Percentiles rank a stretch among this genome's conserved stretches.
Evolutionary conservation across 2,329 filamentous ascomycete species (phyloP).

Genomic region (Fusarium decemcellulare): DNA sequence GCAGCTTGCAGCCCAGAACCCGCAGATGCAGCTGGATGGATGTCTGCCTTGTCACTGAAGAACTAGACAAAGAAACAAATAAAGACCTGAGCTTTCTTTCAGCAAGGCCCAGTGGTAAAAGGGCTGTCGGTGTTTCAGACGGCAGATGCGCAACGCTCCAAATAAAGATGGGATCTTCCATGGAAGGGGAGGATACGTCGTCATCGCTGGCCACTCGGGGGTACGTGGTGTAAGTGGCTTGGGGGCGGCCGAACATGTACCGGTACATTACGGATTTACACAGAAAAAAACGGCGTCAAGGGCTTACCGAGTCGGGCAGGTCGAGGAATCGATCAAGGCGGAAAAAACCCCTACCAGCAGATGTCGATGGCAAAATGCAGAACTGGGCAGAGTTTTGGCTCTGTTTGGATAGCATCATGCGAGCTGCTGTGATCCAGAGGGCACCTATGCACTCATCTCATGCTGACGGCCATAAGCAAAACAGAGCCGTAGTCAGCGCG

Average conservation of each 20-base stretch:
- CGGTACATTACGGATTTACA: constrained; percentile 9
- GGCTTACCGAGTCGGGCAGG: constrained; percentile 40
- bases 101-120: no score
- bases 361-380: no score
- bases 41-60: not conserved
- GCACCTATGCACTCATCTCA: not conserved
- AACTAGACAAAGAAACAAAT: not conserved
- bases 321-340: constrained; percentile 22
- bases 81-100: not conserved
- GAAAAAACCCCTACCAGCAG: constrained; percentile 20
- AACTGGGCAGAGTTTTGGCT: no score
- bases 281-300: constrained; percentile 11
- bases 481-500: not conserved
- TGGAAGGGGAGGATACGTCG: constrained; percentile 32
- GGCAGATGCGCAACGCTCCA: constrained; percentile 18
- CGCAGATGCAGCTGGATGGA: constrained; percentile 1
- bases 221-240: constrained; percentile 36
- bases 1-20: constrained; percentile 2
- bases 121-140: not conserved
- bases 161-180: constrained; percentile 5
- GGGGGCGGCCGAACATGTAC: constrained; percentile 26
- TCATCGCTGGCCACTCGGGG: constrained; percentile 28
- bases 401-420: no score
- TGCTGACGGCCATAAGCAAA: constrained; percentile 25
- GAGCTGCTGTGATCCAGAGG: no score